Conservation (phyloP, 192 early-diverging fungal genomes). For the Entomortierella chlamydospora region DNA sequence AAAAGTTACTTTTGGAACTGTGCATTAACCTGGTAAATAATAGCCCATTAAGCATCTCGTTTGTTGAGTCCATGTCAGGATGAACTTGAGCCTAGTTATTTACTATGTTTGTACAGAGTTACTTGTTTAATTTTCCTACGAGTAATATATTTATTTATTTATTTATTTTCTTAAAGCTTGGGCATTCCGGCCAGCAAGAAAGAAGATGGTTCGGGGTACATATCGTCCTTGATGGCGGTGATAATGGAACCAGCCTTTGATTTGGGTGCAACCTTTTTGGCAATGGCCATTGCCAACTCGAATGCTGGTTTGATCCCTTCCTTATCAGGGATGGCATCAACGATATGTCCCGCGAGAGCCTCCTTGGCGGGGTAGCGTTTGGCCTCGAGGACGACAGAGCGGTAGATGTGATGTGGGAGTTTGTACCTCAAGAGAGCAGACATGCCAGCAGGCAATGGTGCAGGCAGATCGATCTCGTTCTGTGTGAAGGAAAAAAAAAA, state of each 20-base stretch:
- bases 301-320: constrained; percentile 60
- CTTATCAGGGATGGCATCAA: constrained; percentile 64
- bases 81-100: too few species aligned
- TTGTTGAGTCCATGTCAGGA: too few species aligned
- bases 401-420: constrained; percentile 65
- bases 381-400: constrained; percentile 72
- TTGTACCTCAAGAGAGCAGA: constrained; percentile 74
- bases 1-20: too few species aligned
- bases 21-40: too few species aligned
- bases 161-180: constrained; percentile 18
- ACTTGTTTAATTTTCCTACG: too few species aligned
- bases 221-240: constrained; percentile 73
- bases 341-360: constrained; percentile 67
- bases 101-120: too few species aligned
- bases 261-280: constrained; percentile 64
- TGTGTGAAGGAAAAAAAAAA: constrained; percentile 2
- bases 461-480: constrained; percentile 81
- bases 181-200: constrained; percentile 13
- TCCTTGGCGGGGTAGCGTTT: constrained; percentile 71
- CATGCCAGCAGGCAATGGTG: constrained; percentile 77
- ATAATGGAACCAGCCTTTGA: constrained; percentile 66
- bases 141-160: constrained; percentile 4
- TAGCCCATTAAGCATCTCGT: too few species aligned
- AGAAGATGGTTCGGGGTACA: constrained; percentile 63
- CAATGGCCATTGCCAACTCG: constrained; percentile 65